Evolutionary conservation across 495 filamentous ascomycete genomes (phyloP).

Genomic region (Penicillium samsonianum): DNA sequence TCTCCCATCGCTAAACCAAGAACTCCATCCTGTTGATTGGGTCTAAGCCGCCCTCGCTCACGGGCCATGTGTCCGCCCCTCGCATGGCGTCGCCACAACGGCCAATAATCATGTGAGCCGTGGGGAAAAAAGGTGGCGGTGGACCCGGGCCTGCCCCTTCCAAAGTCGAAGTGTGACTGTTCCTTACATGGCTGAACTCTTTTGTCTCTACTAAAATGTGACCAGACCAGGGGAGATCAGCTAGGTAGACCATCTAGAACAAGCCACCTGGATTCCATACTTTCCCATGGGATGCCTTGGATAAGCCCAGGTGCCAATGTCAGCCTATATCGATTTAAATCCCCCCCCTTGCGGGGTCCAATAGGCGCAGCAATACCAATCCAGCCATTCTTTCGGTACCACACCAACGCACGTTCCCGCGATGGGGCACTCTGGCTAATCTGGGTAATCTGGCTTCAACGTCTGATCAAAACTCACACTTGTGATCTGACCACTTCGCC

Average conservation of each 20-base stretch:
- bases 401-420: slow-evolving; percentile 2
- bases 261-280: slow-evolving; percentile 9
- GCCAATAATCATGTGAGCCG: slow-evolving; percentile 19
- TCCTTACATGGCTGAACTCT: slow-evolving; percentile 1
- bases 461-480: not conserved
- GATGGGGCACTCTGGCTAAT: too few relatives aligned
- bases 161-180: slow-evolving; percentile 4
- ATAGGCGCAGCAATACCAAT: not conserved
- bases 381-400: slow-evolving; percentile 4
- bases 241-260: too few relatives aligned
- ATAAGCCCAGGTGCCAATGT: too few relatives aligned
- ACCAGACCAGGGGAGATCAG: not conserved
- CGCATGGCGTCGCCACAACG: slow-evolving; percentile 24
- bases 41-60: slow-evolving; percentile 15
- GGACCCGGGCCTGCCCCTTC: slow-evolving; percentile 12
- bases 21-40: slow-evolving; percentile 7
- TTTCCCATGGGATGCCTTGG: too few relatives aligned
- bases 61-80: slow-evolving; percentile 32
- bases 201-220: not conserved
- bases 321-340: not conserved
- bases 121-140: slow-evolving; percentile 25
- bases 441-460: not conserved
- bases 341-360: not conserved
- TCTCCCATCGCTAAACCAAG: slow-evolving; percentile 9
- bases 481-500: slow-evolving; percentile 5